Evolutionary conservation across 257 asterid species (phyloP).

Genomic region (Catharanthus roseus): DNA sequence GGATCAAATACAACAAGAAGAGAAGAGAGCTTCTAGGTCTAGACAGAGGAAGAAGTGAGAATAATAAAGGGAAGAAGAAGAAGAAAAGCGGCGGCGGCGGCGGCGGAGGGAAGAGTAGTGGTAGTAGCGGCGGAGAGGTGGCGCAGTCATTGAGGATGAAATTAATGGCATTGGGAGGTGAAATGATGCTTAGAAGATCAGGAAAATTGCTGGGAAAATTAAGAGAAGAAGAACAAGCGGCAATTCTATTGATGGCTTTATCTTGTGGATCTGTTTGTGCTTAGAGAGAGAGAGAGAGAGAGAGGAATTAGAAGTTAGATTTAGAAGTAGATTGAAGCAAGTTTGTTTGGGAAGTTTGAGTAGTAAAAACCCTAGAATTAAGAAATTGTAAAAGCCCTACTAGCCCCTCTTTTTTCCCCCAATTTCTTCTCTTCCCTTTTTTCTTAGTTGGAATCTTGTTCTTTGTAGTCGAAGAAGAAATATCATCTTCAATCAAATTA

Average conservation of each 20-base stretch:
- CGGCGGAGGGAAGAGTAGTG: not conserved
- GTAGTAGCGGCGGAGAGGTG: constrained; percentile 15
- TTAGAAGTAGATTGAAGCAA: not conserved
- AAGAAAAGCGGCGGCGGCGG: constrained; percentile 27
- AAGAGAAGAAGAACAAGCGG: constrained; percentile 87
- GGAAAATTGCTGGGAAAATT: constrained; percentile 49
- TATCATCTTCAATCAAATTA: not conserved
- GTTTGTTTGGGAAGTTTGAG: not conserved
- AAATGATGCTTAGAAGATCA: constrained; percentile 43
- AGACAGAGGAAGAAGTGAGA: constrained; percentile 29
- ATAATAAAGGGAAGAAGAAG: constrained; percentile 35
- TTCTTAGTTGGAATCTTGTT: not conserved
- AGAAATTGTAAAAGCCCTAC: not conserved
- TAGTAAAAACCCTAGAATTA: constrained; percentile 3
- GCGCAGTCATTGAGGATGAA: constrained; percentile 47
- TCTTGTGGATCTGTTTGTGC: constrained; percentile 73
- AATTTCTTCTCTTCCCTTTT: no score
- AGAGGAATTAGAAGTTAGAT: not conserved
- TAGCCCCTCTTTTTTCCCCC: not conserved
- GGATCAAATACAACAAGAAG: constrained; percentile 84
- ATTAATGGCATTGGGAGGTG: constrained; percentile 49
- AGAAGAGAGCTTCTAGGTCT: constrained; percentile 65
- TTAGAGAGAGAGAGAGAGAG: not conserved
- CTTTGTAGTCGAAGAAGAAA: not conserved
- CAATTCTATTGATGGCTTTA: constrained; percentile 73